A percentile compares a stretch with the other conserved stretches of the same genome.
These are phyloP conservation scores for Ramaria sp. DNA, from an alignment of 768 basidiomycete genomes.

Conservation along the genomic window DNA sequence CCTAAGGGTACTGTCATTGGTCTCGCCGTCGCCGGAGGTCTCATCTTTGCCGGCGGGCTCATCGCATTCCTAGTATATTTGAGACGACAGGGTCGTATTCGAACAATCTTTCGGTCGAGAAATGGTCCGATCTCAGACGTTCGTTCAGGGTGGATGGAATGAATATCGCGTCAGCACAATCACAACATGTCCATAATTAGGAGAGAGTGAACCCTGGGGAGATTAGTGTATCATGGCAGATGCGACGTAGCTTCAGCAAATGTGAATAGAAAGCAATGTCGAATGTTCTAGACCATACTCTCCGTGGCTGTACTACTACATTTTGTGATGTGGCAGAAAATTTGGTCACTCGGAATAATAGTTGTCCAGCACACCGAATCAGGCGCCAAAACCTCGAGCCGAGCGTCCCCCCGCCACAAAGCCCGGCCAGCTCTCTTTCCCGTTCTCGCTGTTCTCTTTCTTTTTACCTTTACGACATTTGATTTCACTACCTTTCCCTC, in stretches of 20 bases:
- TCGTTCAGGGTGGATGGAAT: not conserved
- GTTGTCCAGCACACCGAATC: not conserved
- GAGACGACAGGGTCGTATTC: not conserved
- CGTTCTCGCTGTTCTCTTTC: slow-evolving; percentile 1
- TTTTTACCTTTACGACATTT: slow-evolving; percentile 3
- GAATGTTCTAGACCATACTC: no score
- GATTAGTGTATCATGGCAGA: no score
- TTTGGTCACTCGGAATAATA: no score
- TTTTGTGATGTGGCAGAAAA: no score
- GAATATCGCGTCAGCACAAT: not conserved
- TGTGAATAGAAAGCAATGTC: no score
- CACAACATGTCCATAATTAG: no score
- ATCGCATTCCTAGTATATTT: not conserved
- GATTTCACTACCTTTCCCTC: not conserved
- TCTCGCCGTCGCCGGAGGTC: not conserved
- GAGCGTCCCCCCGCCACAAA: not conserved
- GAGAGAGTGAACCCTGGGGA: no score
- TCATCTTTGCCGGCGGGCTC: not conserved
- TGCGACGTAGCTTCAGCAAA: no score
- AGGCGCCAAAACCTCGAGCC: not conserved
- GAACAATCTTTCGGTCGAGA: not conserved
- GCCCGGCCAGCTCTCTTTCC: not conserved
- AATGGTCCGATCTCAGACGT: not conserved
- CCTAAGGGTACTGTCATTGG: not conserved
- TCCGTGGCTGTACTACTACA: no score